Evolutionary conservation across 116 monocot species (phyloP).

Genomic region (Papilionanthe hybrid): DNA sequence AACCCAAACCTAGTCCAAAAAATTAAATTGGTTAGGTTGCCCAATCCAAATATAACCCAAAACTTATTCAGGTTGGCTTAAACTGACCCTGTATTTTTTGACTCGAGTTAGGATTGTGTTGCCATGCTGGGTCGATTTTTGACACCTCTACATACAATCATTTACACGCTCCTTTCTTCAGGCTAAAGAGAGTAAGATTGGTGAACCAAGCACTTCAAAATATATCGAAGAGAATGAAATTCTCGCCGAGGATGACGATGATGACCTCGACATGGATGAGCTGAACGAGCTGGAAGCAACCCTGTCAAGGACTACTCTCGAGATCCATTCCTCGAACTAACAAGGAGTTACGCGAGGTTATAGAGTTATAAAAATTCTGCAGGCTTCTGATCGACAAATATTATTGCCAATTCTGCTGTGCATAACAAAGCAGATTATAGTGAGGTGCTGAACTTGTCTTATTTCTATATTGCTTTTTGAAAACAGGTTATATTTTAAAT

Average conservation of each 20-base stretch:
- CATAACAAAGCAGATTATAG: neutral
- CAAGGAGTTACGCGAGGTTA: neutral
- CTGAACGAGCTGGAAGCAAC: constrained; percentile 90
- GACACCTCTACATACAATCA: no score
- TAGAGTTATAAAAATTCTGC: neutral
- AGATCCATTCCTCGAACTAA: constrained; percentile 24
- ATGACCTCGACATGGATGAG: constrained; percentile 79
- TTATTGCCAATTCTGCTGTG: no score
- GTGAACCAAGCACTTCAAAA: constrained; percentile 49
- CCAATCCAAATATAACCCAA: no score
- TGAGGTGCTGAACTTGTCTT: neutral
- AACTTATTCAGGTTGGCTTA: no score
- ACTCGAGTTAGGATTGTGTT: no score
- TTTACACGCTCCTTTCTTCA: constrained; percentile 8
- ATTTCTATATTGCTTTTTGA: neutral
- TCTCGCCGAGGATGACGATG: constrained; percentile 38
- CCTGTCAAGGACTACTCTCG: constrained; percentile 56
- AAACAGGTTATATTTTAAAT: neutral
- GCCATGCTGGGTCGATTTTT: no score
- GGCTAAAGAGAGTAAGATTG: constrained; percentile 25
- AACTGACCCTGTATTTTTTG: no score
- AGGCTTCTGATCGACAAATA: neutral
- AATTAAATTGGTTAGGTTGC: no score
- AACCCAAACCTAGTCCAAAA: no score
- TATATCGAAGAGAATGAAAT: constrained; percentile 28